These are phyloP conservation scores for Collybia nuda DNA, from an alignment of 768 basidiomycete genomes.

Conservation along the genomic window DNA sequence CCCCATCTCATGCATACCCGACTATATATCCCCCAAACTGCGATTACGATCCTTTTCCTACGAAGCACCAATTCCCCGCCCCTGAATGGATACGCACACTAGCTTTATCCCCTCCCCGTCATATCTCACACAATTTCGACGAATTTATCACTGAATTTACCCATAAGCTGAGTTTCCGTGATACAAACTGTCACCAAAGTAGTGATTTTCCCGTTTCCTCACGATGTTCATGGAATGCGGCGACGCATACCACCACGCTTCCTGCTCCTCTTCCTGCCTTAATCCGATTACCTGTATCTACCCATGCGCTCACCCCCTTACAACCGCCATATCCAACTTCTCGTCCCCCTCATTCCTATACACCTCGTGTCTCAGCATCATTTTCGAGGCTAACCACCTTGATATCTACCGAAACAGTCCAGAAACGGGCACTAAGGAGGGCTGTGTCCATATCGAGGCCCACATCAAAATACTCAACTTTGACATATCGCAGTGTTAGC, in stretches of 20 bases:
- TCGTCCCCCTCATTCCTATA: slow-evolving; percentile 4
- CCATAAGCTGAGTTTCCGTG: slow-evolving; percentile 19
- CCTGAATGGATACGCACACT: slow-evolving; percentile 31
- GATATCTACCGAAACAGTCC: neutral
- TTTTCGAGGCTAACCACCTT: neutral
- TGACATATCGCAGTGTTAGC: slow-evolving; percentile 12
- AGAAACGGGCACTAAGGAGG: slow-evolving; percentile 12
- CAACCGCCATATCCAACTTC: slow-evolving; percentile 1
- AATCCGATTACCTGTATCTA: too few species aligned
- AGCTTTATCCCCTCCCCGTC: neutral
- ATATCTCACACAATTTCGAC: slow-evolving; percentile 20
- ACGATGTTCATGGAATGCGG: slow-evolving; percentile 18
- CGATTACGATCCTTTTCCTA: slow-evolving; percentile 3
- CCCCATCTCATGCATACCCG: slow-evolving; percentile 26
- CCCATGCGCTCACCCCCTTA: too few species aligned
- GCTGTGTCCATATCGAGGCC: slow-evolving; percentile 22
- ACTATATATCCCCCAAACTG: slow-evolving; percentile 6
- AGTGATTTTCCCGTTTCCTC: neutral
- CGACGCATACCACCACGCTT: slow-evolving; percentile 19
- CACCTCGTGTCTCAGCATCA: slow-evolving; percentile 8
- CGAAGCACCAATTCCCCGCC: slow-evolving; percentile 20
- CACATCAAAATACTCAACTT: slow-evolving; percentile 13
- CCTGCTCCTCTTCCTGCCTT: slow-evolving; percentile 26
- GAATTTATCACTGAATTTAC: slow-evolving; percentile 18
- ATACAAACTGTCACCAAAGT: too few species aligned